A percentile compares a stretch with the other conserved stretches of the same genome.
Evolutionary conservation across 2,329 filamentous ascomycete species (phyloP).

Genomic region (Monosporascus cannonballus): DNA sequence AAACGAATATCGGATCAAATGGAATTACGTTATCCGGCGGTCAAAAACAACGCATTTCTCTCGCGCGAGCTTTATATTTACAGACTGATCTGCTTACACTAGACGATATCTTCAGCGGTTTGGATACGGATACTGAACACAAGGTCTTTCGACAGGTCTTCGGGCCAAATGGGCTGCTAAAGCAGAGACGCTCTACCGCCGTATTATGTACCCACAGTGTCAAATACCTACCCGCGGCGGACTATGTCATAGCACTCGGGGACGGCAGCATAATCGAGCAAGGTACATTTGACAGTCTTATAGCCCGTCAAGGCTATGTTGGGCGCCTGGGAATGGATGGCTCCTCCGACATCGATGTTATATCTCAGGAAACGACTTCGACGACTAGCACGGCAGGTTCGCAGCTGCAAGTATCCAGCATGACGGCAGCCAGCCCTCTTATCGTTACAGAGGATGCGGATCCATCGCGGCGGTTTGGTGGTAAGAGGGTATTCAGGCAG

Average conservation of each 20-base stretch:
- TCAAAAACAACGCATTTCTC: conserved; percentile 34
- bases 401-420: no score
- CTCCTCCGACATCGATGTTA: conserved; percentile 5
- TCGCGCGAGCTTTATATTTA: conserved; percentile 28
- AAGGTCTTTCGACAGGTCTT: conserved; percentile 26
- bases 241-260: conserved; percentile 42
- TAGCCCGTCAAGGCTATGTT: conserved; percentile 21
- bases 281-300: conserved; percentile 32
- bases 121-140: conserved; percentile 28
- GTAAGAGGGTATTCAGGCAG: no score
- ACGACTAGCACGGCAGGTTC: background rate
- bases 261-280: conserved; percentile 38
- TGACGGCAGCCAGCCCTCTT: no score
- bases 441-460: no score
- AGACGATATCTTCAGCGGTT: conserved; percentile 30
- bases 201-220: conserved; percentile 34
- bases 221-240: conserved; percentile 31
- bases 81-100: conserved; percentile 23
- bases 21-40: conserved; percentile 41
- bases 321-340: conserved; percentile 12
- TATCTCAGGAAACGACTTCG: background rate
- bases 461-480: no score
- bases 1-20: conserved; percentile 36
- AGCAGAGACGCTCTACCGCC: conserved; percentile 16
- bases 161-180: conserved; percentile 18